Evolutionary conservation across 192 early-diverging fungal species (phyloP).

Genomic region (Coemansia sp.): DNA sequence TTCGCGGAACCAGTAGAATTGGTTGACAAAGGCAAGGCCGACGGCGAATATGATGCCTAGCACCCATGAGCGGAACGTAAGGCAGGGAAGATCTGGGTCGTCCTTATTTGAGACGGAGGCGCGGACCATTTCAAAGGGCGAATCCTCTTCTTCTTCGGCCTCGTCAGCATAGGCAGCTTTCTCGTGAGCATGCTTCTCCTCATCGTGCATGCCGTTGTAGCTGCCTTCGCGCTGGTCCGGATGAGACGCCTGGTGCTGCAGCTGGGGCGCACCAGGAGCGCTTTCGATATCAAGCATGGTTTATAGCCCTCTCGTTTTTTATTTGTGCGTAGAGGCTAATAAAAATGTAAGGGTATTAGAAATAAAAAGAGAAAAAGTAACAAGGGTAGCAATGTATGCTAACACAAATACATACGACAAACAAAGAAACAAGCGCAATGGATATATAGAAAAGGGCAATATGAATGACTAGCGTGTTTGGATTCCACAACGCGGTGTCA

Average conservation of each 20-base stretch:
- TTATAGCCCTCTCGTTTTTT: not conserved
- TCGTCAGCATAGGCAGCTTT: constrained; percentile 5
- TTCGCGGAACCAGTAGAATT: constrained; percentile 85
- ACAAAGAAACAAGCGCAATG: not conserved
- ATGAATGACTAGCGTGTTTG: not conserved
- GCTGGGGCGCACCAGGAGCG: not conserved
- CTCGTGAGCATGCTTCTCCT: not conserved
- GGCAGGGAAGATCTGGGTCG: constrained; percentile 61
- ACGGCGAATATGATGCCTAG: constrained; percentile 68
- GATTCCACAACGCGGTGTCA: too few relatives aligned
- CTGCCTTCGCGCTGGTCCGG: not conserved
- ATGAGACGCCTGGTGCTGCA: constrained; percentile 7
- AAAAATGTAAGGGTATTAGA: not conserved
- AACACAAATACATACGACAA: not conserved
- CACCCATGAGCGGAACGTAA: constrained; percentile 75
- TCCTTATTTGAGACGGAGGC: constrained; percentile 71
- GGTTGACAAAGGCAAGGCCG: constrained; percentile 69
- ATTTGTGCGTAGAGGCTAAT: not conserved
- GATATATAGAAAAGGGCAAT: not conserved
- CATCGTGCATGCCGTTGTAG: constrained; percentile 7
- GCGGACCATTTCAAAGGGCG: constrained; percentile 72
- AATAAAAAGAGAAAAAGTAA: not conserved
- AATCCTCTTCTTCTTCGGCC: constrained; percentile 37
- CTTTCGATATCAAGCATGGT: constrained; percentile 2
- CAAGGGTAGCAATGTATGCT: not conserved